phyloP scores from a whole-genome alignment of 192 early-diverging fungal genomes.

The Backusella liffmaniae region DNA sequence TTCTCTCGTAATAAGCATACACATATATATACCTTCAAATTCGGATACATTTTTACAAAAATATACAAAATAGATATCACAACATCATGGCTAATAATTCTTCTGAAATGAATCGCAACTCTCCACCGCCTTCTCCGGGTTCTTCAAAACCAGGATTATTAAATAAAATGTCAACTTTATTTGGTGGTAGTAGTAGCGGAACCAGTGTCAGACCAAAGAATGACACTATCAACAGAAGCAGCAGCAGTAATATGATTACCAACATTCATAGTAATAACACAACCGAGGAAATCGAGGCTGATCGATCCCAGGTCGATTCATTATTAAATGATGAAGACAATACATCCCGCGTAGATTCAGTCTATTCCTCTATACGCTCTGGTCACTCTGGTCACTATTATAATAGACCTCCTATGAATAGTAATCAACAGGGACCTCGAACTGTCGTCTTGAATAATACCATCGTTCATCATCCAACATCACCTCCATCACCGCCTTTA shows the following conservation, averaged over 20 bases:
- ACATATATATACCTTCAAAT: not conserved
- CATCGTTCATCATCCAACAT: slow-evolving; percentile 5
- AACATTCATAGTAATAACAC: not conserved
- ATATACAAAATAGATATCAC: too few relatives aligned
- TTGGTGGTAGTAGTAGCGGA: not conserved
- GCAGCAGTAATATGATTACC: not conserved
- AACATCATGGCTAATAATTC: not conserved
- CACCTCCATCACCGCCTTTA: not conserved
- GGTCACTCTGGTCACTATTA: slow-evolving; percentile 1
- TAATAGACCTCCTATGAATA: not conserved
- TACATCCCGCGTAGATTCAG: slow-evolving; percentile 24
- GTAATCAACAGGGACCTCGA: slow-evolving; percentile 10
- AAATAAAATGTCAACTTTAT: slow-evolving; percentile 21
- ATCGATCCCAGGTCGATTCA: not conserved
- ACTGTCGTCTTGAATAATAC: slow-evolving; percentile 15
- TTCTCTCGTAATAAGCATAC: not conserved
- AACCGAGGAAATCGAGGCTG: not conserved
- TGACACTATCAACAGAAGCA: not conserved
- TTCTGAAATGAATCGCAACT: not conserved
- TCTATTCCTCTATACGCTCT: slow-evolving; percentile 24
- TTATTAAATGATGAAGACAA: slow-evolving; percentile 10
- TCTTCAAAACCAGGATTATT: slow-evolving; percentile 2
- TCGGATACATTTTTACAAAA: not conserved
- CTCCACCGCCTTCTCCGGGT: slow-evolving; percentile 8
- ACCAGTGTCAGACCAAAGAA: not conserved